phyloP scores from a whole-genome alignment of 2,329 filamentous ascomycete species.

The Tolypocladium amazonense region DNA sequence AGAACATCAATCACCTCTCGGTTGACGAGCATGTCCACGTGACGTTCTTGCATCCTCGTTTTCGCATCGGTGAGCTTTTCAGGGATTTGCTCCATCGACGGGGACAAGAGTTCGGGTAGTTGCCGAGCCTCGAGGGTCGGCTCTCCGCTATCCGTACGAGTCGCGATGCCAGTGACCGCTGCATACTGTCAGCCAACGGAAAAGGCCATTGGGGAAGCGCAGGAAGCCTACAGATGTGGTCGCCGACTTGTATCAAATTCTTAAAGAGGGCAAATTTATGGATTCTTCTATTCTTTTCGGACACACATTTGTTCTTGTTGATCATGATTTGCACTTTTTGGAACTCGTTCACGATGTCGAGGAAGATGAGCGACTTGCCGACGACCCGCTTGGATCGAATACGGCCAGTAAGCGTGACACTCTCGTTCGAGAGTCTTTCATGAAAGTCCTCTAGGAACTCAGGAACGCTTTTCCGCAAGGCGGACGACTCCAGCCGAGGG shows the following conservation, averaged over 20 bases:
- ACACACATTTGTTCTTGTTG: conserved; percentile 45
- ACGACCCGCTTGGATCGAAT: conserved; percentile 60
- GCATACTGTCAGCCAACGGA: conserved; percentile 15
- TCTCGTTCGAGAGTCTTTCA: conserved; percentile 12
- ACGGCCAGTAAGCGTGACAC: conserved; percentile 44
- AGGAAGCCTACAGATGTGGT: conserved; percentile 62
- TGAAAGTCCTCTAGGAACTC: conserved; percentile 22
- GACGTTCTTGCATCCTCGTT: conserved; percentile 63
- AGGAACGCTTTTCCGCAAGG: conserved; percentile 18
- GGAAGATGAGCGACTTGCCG: conserved; percentile 72
- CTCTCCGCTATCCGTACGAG: conserved; percentile 61
- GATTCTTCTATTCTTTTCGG: conserved; percentile 20
- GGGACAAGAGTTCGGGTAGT: conserved; percentile 63
- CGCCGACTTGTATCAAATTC: conserved; percentile 64
- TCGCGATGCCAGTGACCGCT: conserved; percentile 62
- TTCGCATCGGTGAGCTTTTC: conserved; percentile 59
- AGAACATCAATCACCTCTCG: conserved; percentile 56
- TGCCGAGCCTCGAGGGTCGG: conserved; percentile 59
- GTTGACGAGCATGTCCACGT: conserved; percentile 80
- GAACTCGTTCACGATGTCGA: conserved; percentile 68
- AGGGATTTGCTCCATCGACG: conserved; percentile 71
- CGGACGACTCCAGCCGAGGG: conserved; percentile 20
- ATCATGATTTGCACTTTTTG: conserved; percentile 66
- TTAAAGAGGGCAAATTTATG: conserved; percentile 48
- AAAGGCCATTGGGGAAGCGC: conserved; percentile 10